Evolutionary conservation across 345 rosid species (phyloP).

Genomic region (Passiflora organensis): DNA sequence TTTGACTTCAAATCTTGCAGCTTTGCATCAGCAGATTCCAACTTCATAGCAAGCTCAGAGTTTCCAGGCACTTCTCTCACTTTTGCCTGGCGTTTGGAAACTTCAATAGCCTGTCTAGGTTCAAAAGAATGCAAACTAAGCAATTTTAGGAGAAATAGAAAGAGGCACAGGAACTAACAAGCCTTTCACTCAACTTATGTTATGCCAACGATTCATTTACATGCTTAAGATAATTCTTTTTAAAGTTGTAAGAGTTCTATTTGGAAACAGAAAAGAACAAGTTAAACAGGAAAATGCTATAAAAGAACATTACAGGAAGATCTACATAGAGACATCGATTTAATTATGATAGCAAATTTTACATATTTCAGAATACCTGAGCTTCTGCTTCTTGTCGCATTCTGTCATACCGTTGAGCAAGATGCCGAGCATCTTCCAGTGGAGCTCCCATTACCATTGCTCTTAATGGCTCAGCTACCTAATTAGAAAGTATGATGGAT

Average conservation of each 20-base stretch:
- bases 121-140: constrained; percentile 20
- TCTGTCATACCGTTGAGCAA: constrained; percentile 93
- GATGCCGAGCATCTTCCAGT: constrained; percentile 91
- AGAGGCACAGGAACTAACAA: background rate
- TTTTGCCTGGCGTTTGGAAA: constrained; percentile 72
- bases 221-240: too few relatives aligned
- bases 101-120: constrained; percentile 79
- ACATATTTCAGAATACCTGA: constrained; percentile 68
- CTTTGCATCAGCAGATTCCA: constrained; percentile 74
- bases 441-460: constrained; percentile 97
- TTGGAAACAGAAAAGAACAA: too few relatives aligned
- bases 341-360: too few relatives aligned
- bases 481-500: constrained; percentile 20
- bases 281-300: too few relatives aligned
- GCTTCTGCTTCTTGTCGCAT: constrained; percentile 93
- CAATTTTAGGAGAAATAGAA: background rate
- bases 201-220: constrained; percentile 1
- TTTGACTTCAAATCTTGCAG: constrained; percentile 73
- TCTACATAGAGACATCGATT: too few relatives aligned
- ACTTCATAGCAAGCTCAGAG: constrained; percentile 58
- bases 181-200: background rate
- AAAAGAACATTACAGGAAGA: too few relatives aligned
- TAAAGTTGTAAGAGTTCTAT: too few relatives aligned
- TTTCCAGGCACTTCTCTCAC: constrained; percentile 65
- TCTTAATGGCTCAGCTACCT: constrained; percentile 94